Evolutionary conservation across 345 rosid species (phyloP).

Genomic region (Schrenkiella parvula): DNA sequence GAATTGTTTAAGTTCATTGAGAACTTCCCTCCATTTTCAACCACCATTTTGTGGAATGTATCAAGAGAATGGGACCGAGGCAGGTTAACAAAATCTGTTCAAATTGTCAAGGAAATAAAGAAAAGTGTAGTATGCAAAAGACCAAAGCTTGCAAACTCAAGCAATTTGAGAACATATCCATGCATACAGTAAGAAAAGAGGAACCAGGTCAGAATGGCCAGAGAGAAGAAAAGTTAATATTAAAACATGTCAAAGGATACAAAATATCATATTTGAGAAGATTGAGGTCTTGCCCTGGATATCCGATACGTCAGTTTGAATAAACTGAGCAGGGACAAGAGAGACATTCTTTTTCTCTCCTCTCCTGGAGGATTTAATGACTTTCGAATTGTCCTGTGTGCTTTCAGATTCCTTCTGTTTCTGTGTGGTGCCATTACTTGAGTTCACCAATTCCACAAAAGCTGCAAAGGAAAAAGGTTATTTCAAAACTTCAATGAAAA

Average conservation of each 20-base stretch:
- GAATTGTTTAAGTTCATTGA: conserved; percentile 89
- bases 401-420: conserved; percentile 48
- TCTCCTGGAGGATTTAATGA: conserved; percentile 40
- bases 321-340: conserved; percentile 76
- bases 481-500: neutral
- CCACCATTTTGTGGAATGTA: conserved; percentile 81
- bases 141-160: neutral
- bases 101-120: conserved; percentile 42
- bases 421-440: conserved; percentile 91
- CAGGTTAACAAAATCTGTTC: conserved; percentile 72
- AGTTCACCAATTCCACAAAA: conserved; percentile 76
- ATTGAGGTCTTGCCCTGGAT: conserved; percentile 71
- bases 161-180: conserved; percentile 8
- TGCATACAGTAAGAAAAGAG: neutral
- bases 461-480: conserved; percentile 41
- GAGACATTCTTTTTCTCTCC: conserved; percentile 55
- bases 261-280: conserved; percentile 76
- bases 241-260: conserved; percentile 61
- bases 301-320: conserved; percentile 76
- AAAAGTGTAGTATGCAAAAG: neutral
- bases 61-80: conserved; percentile 60
- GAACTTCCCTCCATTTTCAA: conserved; percentile 86
- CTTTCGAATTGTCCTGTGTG: conserved; percentile 39
- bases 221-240: neutral
- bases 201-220: neutral